These are phyloP conservation scores for Coniophora puteana DNA, from an alignment of 1,284 basidiomycete genomes.

Conservation along the genomic window DNA sequence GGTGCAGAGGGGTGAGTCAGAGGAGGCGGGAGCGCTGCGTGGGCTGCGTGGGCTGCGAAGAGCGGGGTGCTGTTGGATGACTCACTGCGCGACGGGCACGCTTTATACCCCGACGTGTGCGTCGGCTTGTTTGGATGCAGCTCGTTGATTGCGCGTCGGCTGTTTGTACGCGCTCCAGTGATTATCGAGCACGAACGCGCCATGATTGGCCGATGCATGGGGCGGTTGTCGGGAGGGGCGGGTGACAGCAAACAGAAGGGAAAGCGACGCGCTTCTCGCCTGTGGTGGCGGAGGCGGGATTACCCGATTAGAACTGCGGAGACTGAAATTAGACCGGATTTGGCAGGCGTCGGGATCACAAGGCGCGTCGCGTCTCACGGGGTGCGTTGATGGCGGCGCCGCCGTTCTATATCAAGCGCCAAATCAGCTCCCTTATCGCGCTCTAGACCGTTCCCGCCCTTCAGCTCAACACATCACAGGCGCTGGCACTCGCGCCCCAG, in stretches of 20 bases:
- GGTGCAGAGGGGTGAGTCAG: slow-evolving; percentile 16
- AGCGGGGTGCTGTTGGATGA: slow-evolving; percentile 14
- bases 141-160: neutral
- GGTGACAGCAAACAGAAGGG: slow-evolving; percentile 20
- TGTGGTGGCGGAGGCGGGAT: slow-evolving; percentile 11
- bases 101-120: slow-evolving; percentile 24
- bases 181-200: neutral
- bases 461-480: too few species aligned
- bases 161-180: slow-evolving; percentile 1
- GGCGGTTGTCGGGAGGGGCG: slow-evolving; percentile 20
- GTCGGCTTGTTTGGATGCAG: slow-evolving; percentile 15
- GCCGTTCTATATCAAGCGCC: too few species aligned
- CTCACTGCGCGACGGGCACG: slow-evolving; percentile 11
- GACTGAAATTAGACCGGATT: slow-evolving; percentile 15
- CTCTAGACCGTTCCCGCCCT: too few species aligned
- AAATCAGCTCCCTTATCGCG: too few species aligned
- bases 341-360: slow-evolving; percentile 18
- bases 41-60: neutral
- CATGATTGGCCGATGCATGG: slow-evolving; percentile 9
- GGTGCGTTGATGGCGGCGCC: slow-evolving; percentile 20
- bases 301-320: slow-evolving; percentile 16
- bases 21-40: neutral
- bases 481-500: too few species aligned
- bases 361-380: too few species aligned
- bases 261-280: slow-evolving; percentile 6